phyloP scores from a whole-genome alignment of 176 grass and related monocot species.

The Aegilops speltoides region DNA sequence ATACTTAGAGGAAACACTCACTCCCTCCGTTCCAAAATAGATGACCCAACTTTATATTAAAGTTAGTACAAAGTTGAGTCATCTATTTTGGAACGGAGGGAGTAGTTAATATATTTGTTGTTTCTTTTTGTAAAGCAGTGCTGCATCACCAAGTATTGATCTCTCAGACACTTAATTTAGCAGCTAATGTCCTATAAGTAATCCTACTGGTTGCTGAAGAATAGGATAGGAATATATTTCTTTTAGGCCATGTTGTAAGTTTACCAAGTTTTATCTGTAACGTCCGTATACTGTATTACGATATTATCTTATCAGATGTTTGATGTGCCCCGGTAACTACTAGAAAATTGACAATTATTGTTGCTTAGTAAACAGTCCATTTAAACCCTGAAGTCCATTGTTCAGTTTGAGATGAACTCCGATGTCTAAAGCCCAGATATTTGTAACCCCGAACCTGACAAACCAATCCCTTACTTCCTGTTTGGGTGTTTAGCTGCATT shows the following conservation, averaged over 20 bases:
- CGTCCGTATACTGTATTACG: neutral
- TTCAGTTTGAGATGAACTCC: neutral
- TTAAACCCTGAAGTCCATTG: neutral
- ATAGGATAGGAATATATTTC: neutral
- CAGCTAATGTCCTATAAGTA: neutral
- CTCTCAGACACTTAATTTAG: neutral
- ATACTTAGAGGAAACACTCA: neutral
- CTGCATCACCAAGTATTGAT: neutral
- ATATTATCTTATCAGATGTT: constrained; percentile 6
- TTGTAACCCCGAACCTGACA: neutral
- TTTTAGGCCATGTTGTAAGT: neutral
- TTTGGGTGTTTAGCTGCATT: constrained; percentile 5
- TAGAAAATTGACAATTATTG: neutral
- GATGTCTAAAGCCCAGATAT: neutral
- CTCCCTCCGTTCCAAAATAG: no score
- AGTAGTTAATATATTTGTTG: neutral
- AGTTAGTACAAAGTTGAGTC: no score
- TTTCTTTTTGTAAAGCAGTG: neutral
- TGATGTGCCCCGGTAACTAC: neutral
- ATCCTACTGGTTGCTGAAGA: neutral
- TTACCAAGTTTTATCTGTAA: neutral
- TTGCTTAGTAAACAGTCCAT: neutral
- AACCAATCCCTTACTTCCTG: neutral
- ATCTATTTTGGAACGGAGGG: no score
- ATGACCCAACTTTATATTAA: no score